Conservation (phyloP, 441 rosid species). For the Eruca vesicaria region DNA sequence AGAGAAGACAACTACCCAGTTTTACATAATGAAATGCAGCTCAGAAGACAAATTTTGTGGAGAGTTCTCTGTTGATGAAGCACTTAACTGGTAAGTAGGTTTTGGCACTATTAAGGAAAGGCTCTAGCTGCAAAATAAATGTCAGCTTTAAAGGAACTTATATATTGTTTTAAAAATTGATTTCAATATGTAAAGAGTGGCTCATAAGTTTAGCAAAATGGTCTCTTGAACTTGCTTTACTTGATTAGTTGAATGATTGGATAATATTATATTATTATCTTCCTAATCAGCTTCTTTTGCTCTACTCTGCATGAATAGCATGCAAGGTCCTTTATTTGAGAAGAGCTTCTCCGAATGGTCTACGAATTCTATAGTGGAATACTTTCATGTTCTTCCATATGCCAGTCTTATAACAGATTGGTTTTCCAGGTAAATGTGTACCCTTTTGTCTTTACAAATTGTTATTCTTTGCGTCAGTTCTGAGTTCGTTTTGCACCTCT, state of each 20-base stretch:
- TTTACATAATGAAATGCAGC: constrained; percentile 74
- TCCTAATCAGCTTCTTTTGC: neutral
- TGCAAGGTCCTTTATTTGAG: constrained; percentile 68
- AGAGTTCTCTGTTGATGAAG: constrained; percentile 45
- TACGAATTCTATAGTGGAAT: constrained; percentile 51
- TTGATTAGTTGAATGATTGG: neutral
- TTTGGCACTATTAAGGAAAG: neutral
- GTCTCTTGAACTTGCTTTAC: neutral
- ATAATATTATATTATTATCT: no score
- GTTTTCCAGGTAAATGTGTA: constrained; percentile 52
- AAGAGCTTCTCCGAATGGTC: constrained; percentile 47
- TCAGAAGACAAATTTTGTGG: constrained; percentile 31
- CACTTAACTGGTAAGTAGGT: constrained; percentile 52
- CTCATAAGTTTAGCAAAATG: neutral
- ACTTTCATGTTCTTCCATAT: constrained; percentile 80
- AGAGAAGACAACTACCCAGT: constrained; percentile 59
- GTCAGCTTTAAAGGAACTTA: neutral
- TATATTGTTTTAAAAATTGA: neutral
- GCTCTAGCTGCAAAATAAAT: neutral
- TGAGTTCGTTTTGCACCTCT: neutral
- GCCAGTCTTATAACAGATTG: constrained; percentile 53
- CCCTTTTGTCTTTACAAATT: neutral
- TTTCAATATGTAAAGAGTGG: neutral
- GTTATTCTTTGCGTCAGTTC: neutral
- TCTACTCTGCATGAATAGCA: constrained; percentile 37